Conservation (phyloP, 1,284 basidiomycete genomes). For the Rhodotorula sp. region DNA sequence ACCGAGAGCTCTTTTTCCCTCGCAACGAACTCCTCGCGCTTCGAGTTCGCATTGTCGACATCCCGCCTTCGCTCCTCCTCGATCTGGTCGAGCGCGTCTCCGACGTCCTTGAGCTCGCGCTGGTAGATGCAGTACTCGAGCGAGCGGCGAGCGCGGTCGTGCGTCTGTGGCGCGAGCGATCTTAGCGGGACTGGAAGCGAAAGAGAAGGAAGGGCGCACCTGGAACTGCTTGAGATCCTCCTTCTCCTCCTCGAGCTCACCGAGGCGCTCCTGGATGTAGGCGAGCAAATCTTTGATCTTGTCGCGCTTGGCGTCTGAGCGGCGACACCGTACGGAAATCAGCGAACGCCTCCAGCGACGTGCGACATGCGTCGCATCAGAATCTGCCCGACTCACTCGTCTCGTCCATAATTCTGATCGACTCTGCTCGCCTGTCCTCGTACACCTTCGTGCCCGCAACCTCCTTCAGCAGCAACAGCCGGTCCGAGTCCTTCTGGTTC, state of each 20-base stretch:
- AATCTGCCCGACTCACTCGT: conserved; percentile 56
- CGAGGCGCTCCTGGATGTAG: conserved; percentile 84
- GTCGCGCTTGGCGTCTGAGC: conserved; percentile 70
- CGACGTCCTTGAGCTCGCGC: conserved; percentile 84
- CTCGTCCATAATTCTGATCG: conserved; percentile 91
- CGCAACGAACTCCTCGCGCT: conserved; percentile 74
- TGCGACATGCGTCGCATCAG: background rate
- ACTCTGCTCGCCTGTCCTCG: conserved; percentile 88
- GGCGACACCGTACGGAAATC: background rate
- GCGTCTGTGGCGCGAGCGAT: conserved; percentile 50
- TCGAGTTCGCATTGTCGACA: conserved; percentile 75
- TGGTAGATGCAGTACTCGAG: conserved; percentile 94
- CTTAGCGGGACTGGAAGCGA: background rate
- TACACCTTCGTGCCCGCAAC: conserved; percentile 98
- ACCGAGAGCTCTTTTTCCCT: conserved; percentile 81
- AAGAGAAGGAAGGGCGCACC: conserved; percentile 43
- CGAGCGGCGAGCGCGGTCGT: conserved; percentile 90
- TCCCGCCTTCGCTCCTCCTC: conserved; percentile 72
- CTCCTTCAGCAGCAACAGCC: conserved; percentile 90
- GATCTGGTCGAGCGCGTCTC: conserved; percentile 65
- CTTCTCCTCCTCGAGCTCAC: conserved; percentile 94
- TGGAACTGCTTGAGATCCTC: conserved; percentile 96
- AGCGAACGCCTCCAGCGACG: background rate
- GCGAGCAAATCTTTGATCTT: conserved; percentile 89
- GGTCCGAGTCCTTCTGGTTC: conserved; percentile 94